Evolutionary conservation across 768 basidiomycete genomes (phyloP), one percentile per base, ranked within the genome.

Genomic region (Exidia glandulosa): DNA sequence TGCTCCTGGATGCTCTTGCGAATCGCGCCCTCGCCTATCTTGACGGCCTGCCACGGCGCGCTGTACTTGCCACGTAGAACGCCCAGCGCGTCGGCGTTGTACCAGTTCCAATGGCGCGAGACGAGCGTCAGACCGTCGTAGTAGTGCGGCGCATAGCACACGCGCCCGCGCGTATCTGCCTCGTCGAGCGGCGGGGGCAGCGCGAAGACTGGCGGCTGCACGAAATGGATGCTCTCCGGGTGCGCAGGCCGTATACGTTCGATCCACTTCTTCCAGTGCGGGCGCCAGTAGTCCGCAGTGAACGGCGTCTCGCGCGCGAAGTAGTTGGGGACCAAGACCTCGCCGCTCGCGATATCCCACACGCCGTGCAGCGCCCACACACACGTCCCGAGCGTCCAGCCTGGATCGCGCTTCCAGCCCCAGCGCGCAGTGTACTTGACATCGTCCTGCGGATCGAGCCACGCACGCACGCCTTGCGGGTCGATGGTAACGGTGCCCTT

Each of bases 91-190:
- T 98, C 94, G 2, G 92, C 93, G 66, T 97, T 97, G 79, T 92
- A 88, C 85, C 87, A 87, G 68, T 93, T 87, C 91, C 90, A 94
- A 66, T 94, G 90, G 34, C 90, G 79, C 33, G 90, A 89, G n/a
- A 98, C 77, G 45, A 98, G 81, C 0, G 95, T 98, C 41, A 97
- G 75, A 1, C 94, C 94, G 65, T 98, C 94, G 67, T 97, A 98
- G 70, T 93, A 98, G 70, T 98, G 95, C 0, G 85, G 78, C 3
- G 88, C 85, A 64, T 90, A 87, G 31, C 80, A 85, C 2, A 87
- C 83, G 2, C 94, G 85, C 14, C 81, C 78, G 19, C 84, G 71
- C 14, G 85, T 71, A 9, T 80, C 78, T 27, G 80, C 78, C 7
- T 80, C 78, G 41, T 23, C 41, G 41, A 19, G 19, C 27, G 71